Evolutionary conservation across 805 yeast species (phyloP).

Genomic region (Kluyveromyces nonfermentans): DNA sequence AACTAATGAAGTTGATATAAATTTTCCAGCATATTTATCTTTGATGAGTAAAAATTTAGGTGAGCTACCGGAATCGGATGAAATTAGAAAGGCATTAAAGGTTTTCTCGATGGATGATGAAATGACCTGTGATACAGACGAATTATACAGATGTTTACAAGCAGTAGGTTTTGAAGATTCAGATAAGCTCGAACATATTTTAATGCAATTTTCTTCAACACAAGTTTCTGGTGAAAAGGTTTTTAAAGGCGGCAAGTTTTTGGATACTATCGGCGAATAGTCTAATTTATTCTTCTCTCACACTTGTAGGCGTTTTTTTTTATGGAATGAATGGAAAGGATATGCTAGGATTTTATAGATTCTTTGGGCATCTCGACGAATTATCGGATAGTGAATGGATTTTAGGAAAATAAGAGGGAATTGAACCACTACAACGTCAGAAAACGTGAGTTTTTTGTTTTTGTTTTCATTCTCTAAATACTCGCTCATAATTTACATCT

Average conservation of each 20-base stretch:
- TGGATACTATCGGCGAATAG: conserved; percentile 37
- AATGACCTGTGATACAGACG: conserved; percentile 38
- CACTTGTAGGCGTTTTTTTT: too few relatives aligned
- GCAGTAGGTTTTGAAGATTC: conserved; percentile 33
- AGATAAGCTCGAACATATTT: conserved; percentile 40
- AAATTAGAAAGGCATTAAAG: conserved; percentile 49
- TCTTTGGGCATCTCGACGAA: not conserved
- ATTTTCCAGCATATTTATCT: conserved; percentile 58
- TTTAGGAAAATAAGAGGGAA: too few relatives aligned
- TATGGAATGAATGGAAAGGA: too few relatives aligned
- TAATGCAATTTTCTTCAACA: conserved; percentile 46
- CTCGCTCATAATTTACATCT: conserved; percentile 8
- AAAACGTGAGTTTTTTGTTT: not conserved
- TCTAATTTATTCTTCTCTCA: not conserved
- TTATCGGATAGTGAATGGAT: not conserved
- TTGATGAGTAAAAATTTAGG: conserved; percentile 49
- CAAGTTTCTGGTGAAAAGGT: conserved; percentile 48
- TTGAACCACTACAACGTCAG: too few relatives aligned
- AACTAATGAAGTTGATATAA: conserved; percentile 27
- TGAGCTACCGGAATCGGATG: conserved; percentile 42
- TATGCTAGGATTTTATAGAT: not conserved
- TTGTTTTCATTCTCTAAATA: not conserved
- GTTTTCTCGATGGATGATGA: conserved; percentile 37
- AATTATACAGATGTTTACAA: conserved; percentile 41
- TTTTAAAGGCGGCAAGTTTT: conserved; percentile 56